These are phyloP conservation scores for Fusarium nodosum DNA, from an alignment of 2,329 filamentous ascomycete species.

Conservation along the genomic window DNA sequence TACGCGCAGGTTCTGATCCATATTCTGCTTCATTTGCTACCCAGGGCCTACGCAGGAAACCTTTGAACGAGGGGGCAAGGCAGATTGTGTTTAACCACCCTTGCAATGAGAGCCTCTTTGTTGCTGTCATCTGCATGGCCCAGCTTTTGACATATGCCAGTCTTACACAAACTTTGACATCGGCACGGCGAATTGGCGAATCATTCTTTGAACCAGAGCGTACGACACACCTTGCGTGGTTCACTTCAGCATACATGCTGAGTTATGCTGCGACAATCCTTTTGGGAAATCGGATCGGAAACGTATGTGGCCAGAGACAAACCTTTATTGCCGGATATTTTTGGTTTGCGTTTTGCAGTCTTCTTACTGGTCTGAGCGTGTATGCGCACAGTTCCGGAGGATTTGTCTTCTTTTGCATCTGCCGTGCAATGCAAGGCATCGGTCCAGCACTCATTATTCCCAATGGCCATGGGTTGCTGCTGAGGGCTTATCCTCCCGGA, in stretches of 20 bases:
- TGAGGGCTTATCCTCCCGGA: constrained; percentile 47
- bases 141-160: constrained; percentile 45
- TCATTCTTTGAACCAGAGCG: constrained; percentile 43
- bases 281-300: constrained; percentile 45
- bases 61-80: constrained; percentile 43
- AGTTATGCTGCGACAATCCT: constrained; percentile 41
- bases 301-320: constrained; percentile 44
- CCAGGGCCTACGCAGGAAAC: constrained; percentile 44
- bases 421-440: constrained; percentile 47
- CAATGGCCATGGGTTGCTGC: constrained; percentile 44
- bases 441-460: constrained; percentile 45
- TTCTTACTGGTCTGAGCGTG: constrained; percentile 43
- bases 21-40: constrained; percentile 21
- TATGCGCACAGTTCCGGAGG: constrained; percentile 36
- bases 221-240: constrained; percentile 46
- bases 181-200: constrained; percentile 39
- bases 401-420: constrained; percentile 44
- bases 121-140: constrained; percentile 47
- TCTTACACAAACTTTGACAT: constrained; percentile 44
- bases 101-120: constrained; percentile 47
- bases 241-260: constrained; percentile 44
- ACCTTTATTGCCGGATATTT: constrained; percentile 45
- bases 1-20: constrained; percentile 41
- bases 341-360: constrained; percentile 48
- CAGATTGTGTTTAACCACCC: constrained; percentile 47